Evolutionary conservation across 2,329 filamentous ascomycete species (phyloP).

Genomic region (Fusarium globosum): DNA sequence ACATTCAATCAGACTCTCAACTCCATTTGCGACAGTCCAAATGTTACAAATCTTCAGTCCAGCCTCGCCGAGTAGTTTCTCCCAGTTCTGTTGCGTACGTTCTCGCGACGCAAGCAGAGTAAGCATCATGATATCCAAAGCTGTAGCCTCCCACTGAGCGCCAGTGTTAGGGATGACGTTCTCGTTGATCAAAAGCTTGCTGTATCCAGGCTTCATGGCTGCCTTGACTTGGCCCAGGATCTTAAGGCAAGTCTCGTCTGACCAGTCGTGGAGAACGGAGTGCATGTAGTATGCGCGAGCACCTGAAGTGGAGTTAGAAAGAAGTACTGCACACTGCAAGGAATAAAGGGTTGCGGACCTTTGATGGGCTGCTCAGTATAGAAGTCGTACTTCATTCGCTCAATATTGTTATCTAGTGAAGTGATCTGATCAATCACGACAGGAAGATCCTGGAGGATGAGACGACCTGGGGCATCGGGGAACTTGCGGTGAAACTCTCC

Average conservation of each 20-base stretch:
- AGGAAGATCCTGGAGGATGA: conserved; percentile 62
- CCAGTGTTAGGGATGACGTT: conserved; percentile 51
- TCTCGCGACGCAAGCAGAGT: conserved; percentile 47
- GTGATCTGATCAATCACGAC: conserved; percentile 51
- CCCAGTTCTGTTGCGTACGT: conserved; percentile 52
- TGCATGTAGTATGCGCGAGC: conserved; percentile 55
- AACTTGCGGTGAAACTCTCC: conserved; percentile 49
- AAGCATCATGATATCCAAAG: conserved; percentile 53
- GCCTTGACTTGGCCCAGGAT: conserved; percentile 48
- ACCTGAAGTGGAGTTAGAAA: conserved; percentile 38
- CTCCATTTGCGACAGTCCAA: conserved; percentile 47
- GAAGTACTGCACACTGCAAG: background rate
- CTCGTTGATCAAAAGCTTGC: conserved; percentile 53
- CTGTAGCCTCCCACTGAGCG: conserved; percentile 51
- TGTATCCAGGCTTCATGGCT: conserved; percentile 54
- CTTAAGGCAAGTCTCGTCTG: conserved; percentile 48
- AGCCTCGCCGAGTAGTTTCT: conserved; percentile 46
- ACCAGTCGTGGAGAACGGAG: conserved; percentile 56
- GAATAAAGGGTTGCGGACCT: conserved; percentile 32
- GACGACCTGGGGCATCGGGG: conserved; percentile 51
- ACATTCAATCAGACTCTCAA: conserved; percentile 54
- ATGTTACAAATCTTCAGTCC: conserved; percentile 52
- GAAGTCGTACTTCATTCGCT: conserved; percentile 58
- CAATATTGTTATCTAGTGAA: conserved; percentile 46
- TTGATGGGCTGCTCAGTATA: conserved; percentile 59